Base-by-base conservation (phyloP, 2,329 filamentous ascomycete genomes). In the Xylaria sp. region DNA sequence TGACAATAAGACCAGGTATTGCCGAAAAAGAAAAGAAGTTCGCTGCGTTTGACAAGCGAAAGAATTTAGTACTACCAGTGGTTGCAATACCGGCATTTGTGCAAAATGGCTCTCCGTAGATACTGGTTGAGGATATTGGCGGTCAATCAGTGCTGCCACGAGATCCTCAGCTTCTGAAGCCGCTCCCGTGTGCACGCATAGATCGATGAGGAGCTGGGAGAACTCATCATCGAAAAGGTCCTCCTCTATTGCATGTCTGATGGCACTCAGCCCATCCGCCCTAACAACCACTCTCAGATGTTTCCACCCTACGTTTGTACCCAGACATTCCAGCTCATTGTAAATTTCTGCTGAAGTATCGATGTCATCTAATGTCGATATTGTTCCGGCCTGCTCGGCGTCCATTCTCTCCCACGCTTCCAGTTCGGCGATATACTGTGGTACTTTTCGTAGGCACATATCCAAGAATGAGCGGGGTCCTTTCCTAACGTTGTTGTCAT, bases 391-490 rank as follows among this genome's bases (percentile, higher is more conserved):
- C 42, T 76, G 68, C 53, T 79, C 75, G 3, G 78, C 73, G 19
- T 81, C 76, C 12, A 72, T 66, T 31, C 71, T 70, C 54, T 82
- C 77, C 73, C 76, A 76, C 1, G 72, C 71, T 59, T 84, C 79
- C n/a, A 83, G 78, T 33, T 77, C 75, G 1, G 74, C 69, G 33
- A 84, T 80, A 64, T 81, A 84, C 15, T 75, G 74, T 1, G 83
- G 83, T 14, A 86, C 74, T 62, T 77, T 79, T 55, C 78, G 76
- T 5, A 86, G 74, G 60, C 82, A 83, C 77, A 83, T 81, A 19
- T 79, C 78, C 17, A 85, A 63, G 9, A 86, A 74, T 4, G 82
- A 82, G 25, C 74, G 78, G 4, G 75, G 19, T 71, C 76, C 63
- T 64, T 64, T 60, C n/a, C 51, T 28, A 50, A 65, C 61, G 12